Evolutionary conservation across 768 basidiomycete genomes (phyloP).

Genomic region (Termitomyces sp.): DNA sequence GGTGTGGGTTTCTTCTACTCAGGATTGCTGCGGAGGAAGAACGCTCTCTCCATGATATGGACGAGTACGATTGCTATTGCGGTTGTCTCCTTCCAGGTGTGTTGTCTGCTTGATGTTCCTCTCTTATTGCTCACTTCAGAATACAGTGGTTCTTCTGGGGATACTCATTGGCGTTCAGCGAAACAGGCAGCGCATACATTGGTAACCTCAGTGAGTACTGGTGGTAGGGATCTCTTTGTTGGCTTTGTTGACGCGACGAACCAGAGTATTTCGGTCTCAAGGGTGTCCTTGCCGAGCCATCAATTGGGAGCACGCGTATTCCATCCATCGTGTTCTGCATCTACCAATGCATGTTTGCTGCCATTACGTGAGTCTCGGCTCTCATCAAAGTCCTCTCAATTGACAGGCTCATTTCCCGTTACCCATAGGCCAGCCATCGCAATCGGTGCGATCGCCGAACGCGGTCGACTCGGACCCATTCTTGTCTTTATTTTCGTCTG

Average conservation of each 20-base stretch:
- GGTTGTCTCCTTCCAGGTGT: constrained; percentile 79
- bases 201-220: constrained; percentile 67
- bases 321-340: constrained; percentile 75
- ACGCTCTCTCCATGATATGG: constrained; percentile 88
- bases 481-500: constrained; percentile 89
- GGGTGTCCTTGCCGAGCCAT: constrained; percentile 69
- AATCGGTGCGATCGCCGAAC: constrained; percentile 89
- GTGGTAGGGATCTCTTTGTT: not conserved
- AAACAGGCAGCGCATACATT: constrained; percentile 68
- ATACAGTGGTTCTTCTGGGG: constrained; percentile 96
- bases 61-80: constrained; percentile 72
- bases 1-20: constrained; percentile 89
- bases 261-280: constrained; percentile 80
- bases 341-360: constrained; percentile 89
- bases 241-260: not conserved
- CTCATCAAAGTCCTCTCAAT: not conserved
- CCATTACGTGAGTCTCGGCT: constrained; percentile 58
- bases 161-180: constrained; percentile 86
- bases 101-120: constrained; percentile 24
- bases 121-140: not conserved
- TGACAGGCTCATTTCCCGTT: constrained; percentile 8
- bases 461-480: constrained; percentile 76
- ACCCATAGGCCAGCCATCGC: constrained; percentile 70
- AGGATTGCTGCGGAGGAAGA: constrained; percentile 87
- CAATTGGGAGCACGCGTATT: constrained; percentile 63